Evolutionary conservation across 1,139 yeast genomes (phyloP).

Genomic region (Taiozyma sp.): DNA sequence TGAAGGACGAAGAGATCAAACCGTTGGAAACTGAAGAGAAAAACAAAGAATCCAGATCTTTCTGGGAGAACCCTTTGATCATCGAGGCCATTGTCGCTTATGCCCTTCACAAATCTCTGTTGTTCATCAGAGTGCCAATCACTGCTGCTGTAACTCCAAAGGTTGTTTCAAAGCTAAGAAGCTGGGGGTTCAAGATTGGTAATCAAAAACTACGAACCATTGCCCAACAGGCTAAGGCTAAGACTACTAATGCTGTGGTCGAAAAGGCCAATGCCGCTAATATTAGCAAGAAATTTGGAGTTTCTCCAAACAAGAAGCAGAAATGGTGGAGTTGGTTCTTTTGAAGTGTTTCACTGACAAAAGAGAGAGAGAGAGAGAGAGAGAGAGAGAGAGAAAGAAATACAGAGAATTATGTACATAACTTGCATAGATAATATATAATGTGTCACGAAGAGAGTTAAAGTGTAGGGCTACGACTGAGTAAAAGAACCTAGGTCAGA

Average conservation of each 20-base stretch:
- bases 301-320: constrained; percentile 42
- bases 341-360: constrained; percentile 17
- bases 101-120: constrained; percentile 83
- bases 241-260: constrained; percentile 19
- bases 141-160: constrained; percentile 92
- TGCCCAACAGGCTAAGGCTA: constrained; percentile 18
- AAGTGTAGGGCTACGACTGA: too few relatives aligned
- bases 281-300: constrained; percentile 42
- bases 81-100: constrained; percentile 88
- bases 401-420: neutral
- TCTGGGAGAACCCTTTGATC: constrained; percentile 42
- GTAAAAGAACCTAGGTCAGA: too few relatives aligned
- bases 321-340: constrained; percentile 63
- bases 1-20: constrained; percentile 24
- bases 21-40: constrained; percentile 13
- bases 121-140: constrained; percentile 75
- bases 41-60: constrained; percentile 3
- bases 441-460: neutral
- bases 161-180: constrained; percentile 56
- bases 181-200: constrained; percentile 81
- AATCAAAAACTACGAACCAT: constrained; percentile 24
- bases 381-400: neutral
- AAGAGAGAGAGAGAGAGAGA: neutral
- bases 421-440: neutral
- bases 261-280: constrained; percentile 22